Evolutionary conservation across 495 filamentous ascomycete genomes (phyloP).

Genomic region (Xylaria castorea): DNA sequence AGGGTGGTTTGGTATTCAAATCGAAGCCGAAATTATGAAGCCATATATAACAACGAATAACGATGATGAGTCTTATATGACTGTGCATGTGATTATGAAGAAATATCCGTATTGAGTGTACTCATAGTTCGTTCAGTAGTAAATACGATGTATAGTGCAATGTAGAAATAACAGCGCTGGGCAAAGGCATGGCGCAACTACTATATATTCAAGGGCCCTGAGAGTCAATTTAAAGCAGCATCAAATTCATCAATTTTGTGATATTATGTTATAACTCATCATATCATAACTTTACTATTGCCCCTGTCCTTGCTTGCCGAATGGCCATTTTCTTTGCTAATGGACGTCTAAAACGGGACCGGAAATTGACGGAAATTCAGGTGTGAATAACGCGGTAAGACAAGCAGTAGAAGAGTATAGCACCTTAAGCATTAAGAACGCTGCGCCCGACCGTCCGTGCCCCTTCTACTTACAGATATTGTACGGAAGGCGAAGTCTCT

Average conservation of each 20-base stretch:
- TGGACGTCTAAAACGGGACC: conserved; percentile 13
- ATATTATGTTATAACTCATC: conserved; percentile 19
- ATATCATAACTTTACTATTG: conserved; percentile 12
- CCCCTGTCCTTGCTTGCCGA: conserved; percentile 7
- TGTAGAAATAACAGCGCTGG: not conserved
- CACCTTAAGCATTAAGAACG: conserved; percentile 1
- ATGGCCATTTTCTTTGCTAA: conserved; percentile 7
- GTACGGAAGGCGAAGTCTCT: conserved; percentile 5
- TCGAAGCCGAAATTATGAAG: conserved; percentile 58
- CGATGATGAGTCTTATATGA: not conserved
- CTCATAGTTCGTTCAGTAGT: not conserved
- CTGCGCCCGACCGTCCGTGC: not conserved
- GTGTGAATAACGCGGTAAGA: not conserved
- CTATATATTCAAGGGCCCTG: too few relatives aligned
- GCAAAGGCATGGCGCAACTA: not conserved
- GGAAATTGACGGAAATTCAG: not conserved
- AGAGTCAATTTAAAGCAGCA: not conserved
- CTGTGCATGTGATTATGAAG: not conserved
- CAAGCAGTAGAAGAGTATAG: conserved; percentile 8
- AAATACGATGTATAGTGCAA: not conserved
- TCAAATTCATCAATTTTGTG: conserved; percentile 6
- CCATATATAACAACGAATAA: not conserved
- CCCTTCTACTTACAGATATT: conserved; percentile 8
- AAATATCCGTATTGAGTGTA: not conserved
- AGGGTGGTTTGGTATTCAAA: conserved; percentile 63